Conservation (phyloP, 306 rosid genomes). For the Pyrus betulifolia region DNA sequence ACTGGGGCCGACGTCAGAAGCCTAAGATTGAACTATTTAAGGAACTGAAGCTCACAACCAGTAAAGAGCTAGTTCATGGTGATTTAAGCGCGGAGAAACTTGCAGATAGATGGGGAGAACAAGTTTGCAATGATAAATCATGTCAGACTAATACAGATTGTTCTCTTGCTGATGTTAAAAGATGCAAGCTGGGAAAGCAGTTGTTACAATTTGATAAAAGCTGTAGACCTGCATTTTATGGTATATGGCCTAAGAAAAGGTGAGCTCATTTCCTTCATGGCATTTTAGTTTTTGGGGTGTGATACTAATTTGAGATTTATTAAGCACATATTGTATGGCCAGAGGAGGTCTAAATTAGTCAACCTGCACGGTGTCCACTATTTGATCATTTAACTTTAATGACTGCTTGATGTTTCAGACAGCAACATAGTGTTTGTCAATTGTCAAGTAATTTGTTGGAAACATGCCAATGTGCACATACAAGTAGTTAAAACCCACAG, state of each 20-base stretch:
- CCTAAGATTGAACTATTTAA: conserved; percentile 57
- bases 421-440: neutral
- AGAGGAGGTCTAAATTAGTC: neutral
- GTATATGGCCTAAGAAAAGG: conserved; percentile 78
- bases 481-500: neutral
- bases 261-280: conserved; percentile 16
- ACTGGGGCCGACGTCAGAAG: conserved; percentile 75
- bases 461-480: neutral
- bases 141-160: conserved; percentile 28
- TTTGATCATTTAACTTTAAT: neutral
- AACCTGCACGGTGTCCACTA: neutral
- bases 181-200: conserved; percentile 44
- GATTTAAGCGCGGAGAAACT: conserved; percentile 42
- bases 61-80: conserved; percentile 39
- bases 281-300: neutral
- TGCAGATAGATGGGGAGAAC: conserved; percentile 48
- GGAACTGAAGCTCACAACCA: conserved; percentile 65
- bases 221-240: conserved; percentile 89
- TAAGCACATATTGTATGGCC: neutral
- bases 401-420: neutral
- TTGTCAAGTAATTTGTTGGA: neutral
- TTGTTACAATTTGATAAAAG: conserved; percentile 81
- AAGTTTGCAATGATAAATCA: conserved; percentile 29
- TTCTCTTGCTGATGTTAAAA: conserved; percentile 32
- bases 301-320: neutral